Conservation (phyloP, 176 grass and related monocot species). For the Microstegium vimineum region DNA sequence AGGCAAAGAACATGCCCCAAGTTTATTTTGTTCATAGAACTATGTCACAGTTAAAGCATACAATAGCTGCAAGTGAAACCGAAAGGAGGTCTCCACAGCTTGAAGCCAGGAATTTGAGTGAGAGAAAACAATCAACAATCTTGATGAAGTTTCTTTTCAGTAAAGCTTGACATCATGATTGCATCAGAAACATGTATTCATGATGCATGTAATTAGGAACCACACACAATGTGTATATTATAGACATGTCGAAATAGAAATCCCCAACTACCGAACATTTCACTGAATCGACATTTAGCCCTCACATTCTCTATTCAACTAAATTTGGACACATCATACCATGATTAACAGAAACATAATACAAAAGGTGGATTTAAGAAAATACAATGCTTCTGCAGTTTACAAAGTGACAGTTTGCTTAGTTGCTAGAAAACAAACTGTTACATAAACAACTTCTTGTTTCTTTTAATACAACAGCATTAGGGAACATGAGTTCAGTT, state of each 20-base stretch:
- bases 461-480: slow-evolving; percentile 9
- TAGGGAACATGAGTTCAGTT: neutral
- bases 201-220: slow-evolving; percentile 19
- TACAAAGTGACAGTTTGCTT: neutral
- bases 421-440: slow-evolving; percentile 15
- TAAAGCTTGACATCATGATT: slow-evolving; percentile 9
- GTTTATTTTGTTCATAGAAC: slow-evolving; percentile 35
- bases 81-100: slow-evolving; percentile 13
- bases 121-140: slow-evolving; percentile 1
- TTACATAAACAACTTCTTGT: slow-evolving; percentile 25
- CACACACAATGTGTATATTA: neutral
- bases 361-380: neutral
- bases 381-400: neutral
- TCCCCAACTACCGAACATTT: neutral
- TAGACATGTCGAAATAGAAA: slow-evolving; percentile 14
- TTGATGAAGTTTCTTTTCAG: slow-evolving; percentile 14
- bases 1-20: neutral
- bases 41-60: slow-evolving; percentile 16
- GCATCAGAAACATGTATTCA: slow-evolving; percentile 12
- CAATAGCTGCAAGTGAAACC: slow-evolving; percentile 13
- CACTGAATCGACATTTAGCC: neutral
- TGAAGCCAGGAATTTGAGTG: slow-evolving; percentile 14
- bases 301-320: neutral
- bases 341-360: neutral
- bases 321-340: neutral